Base-by-base conservation (phyloP, 2,329 filamentous ascomycete species). In the Grosmannia clavigera region DNA sequence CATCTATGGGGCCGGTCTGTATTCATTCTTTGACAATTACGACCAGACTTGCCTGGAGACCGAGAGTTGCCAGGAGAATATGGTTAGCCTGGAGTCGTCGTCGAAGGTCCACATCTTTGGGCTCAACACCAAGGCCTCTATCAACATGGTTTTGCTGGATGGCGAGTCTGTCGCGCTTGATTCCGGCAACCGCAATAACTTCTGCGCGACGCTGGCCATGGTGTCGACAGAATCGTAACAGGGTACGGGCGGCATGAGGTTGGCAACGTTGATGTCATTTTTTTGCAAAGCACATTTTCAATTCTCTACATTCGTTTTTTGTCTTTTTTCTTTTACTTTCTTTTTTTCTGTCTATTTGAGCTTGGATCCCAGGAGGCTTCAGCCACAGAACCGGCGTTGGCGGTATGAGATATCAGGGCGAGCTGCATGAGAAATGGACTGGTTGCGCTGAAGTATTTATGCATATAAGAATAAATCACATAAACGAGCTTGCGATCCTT, bases 1-100 rank as follows among this genome's bases (percentile, higher is more conserved):
- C 68, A 73, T 91, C 67, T 89, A 85, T 68, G 88, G 88, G 54
- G 86, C 82, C 5, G 88, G 88, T 31, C 74, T 92, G 61, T 92
- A 92, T 78, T 86, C 81, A 65, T 92, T 92, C 81, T 92, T 90
- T 68, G 82, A 92, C 71, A 90, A 91, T 77, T 92, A 92, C 73
- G 76, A 74, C 46, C 86, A 91, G 72, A 76, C 78, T 22, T 94
- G 89, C 67, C 79, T 92, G 19, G 71, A 73, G 46, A 78, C 78
- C 11, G 80, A 88, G 70, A 82, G 80, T 65, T 94, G 89, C 75
- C 89, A 92, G 73, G 78, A 85, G 61, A 86, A 90, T 73, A 91
- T 94, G 75, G 79, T 92, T 55, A 83, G 82, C 65, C 75, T 92
- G 43, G 84, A 90, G 71, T 80, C 81, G 68, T 87, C 77, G 58